A percentile compares a stretch with the other conserved stretches of the same genome.
Evolutionary conservation across 2,329 filamentous ascomycete species (phyloP).

Genomic region (Penicillium nordicum): DNA sequence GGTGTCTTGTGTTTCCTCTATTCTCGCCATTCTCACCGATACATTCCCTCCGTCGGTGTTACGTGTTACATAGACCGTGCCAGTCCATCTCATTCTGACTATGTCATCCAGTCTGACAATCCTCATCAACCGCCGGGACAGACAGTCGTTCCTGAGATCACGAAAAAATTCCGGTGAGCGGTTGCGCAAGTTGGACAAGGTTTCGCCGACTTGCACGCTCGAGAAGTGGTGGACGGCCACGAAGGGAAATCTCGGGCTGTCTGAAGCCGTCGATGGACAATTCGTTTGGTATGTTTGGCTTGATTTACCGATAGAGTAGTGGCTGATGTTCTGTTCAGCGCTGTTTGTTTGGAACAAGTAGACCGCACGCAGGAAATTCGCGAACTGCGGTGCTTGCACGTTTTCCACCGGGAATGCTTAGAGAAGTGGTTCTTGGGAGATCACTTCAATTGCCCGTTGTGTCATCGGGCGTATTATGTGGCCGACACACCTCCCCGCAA

Average conservation of each 20-base stretch:
- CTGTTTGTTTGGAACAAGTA: conserved; percentile 39
- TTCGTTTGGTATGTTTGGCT: conserved; percentile 34
- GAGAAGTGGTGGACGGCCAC: conserved; percentile 38
- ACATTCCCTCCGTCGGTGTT: conserved; percentile 6
- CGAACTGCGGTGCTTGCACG: conserved; percentile 39
- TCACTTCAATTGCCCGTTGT: conserved; percentile 40
- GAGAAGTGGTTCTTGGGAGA: conserved; percentile 41
- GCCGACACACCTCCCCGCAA: conserved; percentile 28
- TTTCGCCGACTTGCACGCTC: conserved; percentile 35
- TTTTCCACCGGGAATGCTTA: conserved; percentile 40
- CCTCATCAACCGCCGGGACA: conserved; percentile 34
- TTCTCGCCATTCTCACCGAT: not conserved
- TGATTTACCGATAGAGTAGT: not conserved
- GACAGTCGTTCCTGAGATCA: conserved; percentile 16
- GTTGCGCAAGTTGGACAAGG: conserved; percentile 35
- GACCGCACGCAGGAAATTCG: conserved; percentile 35
- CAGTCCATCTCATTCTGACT: conserved; percentile 1
- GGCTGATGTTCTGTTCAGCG: conserved; percentile 21
- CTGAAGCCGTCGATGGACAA: conserved; percentile 34
- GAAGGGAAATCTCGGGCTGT: conserved; percentile 31
- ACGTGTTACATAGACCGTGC: conserved; percentile 2
- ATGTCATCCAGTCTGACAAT: conserved; percentile 27
- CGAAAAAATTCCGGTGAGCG: conserved; percentile 29
- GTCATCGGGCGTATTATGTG: conserved; percentile 36
- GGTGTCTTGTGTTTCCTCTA: not conserved